Evolutionary conservation across 2,329 filamentous ascomycete species (phyloP), one percentile per base, ranked within the genome.

Genomic region (Paracamarosporium sp.): DNA sequence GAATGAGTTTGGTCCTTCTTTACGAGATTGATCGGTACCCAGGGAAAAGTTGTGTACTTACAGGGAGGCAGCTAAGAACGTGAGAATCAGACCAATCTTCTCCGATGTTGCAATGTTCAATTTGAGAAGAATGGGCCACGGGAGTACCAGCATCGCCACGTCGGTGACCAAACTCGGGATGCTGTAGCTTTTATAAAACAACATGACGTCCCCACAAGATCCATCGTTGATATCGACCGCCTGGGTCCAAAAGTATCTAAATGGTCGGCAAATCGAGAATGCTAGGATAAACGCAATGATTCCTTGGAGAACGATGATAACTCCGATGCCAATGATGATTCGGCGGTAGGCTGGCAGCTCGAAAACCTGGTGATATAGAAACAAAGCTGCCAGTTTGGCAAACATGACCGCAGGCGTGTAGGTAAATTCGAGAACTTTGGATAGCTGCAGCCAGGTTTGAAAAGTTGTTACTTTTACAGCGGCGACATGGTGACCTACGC

Each of bases 361-460:
- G 48, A 59, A 59, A 27, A 55, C 41, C 38, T 55, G 56, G 43
- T 59, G n/a, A 36, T 59, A 55, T 1, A 59, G 52, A 41, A 59
- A 55, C 13, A 59, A 35, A 25, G 50, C 41, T 17, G 56, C 51
- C 17, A 59, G 56, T 40, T 59, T 59, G 38, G 46, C 38, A 46
- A 55, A 55, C 55, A 57, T 57, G 43, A 57, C 55, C 5, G 55
- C 55, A 13, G 53, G 57, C 22, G 57, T 56, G 53, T 56, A 59
- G 17, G 53, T 59, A 28, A 56, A 59, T 45, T 59, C 57, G 35
- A 56, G 53, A 17, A 56, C 57, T 51, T 59, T 56, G 53, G 57
- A 53, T 9, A 59, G 40, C 33, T 56, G 31, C 25, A 53, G 48
- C 57, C 52, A 59, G 11, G 48, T 59, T 12, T 59, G 47, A 22